A percentile compares a stretch with the other conserved stretches of the same genome.
Evolutionary conservation across 2,329 filamentous ascomycete genomes (phyloP).

Genomic region (Coniochaeta sp.): DNA sequence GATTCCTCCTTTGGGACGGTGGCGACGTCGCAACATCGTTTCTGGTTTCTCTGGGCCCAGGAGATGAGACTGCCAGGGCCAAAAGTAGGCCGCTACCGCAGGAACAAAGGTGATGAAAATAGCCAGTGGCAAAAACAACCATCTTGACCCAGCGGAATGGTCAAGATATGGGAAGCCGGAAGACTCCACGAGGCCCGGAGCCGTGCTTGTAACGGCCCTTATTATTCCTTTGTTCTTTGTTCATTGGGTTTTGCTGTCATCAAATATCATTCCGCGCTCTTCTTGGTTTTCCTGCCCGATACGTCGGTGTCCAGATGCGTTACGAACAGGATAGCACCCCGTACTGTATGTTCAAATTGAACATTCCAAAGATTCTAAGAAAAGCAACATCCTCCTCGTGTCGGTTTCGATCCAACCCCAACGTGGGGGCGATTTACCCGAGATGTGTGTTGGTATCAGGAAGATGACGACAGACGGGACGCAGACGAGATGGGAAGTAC

Average conservation of each 20-base stretch:
- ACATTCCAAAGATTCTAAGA: not conserved
- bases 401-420: not conserved
- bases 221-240: no score
- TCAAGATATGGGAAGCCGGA: not conserved
- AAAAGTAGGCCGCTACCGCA: conserved; percentile 5
- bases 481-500: not conserved
- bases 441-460: not conserved
- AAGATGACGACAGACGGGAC: not conserved
- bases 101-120: conserved; percentile 2
- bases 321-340: no score
- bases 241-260: not conserved
- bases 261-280: not conserved
- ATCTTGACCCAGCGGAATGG: not conserved
- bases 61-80: not conserved
- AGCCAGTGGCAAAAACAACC: conserved; percentile 1
- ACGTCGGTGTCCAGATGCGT: no score
- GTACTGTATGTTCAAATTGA: not conserved
- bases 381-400: not conserved
- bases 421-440: not conserved
- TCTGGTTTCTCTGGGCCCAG: no score
- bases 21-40: not conserved
- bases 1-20: not conserved
- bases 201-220: not conserved
- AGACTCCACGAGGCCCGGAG: not conserved
- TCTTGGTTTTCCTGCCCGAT: not conserved